Base-by-base conservation (phyloP, 2,329 filamentous ascomycete genomes). In the Arthroderma sp. region DNA sequence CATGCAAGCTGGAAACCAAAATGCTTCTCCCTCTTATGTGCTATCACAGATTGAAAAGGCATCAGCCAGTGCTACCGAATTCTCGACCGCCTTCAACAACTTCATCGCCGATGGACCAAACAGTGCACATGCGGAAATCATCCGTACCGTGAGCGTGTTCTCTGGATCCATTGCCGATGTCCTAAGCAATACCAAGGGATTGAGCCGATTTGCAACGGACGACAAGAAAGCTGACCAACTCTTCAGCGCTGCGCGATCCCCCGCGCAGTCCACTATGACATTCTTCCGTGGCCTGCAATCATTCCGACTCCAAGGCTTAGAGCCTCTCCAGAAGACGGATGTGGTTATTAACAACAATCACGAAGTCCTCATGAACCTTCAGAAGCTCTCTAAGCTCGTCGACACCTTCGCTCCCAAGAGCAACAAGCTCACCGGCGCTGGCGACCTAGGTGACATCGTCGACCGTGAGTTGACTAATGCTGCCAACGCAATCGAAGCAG, bases 1-100 rank as follows among this genome's bases (percentile, higher is more conserved):
- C 19, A 97, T 97, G 90, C 91, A 97, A 71, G 93, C 91, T 41
- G 93, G 93, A 71, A 98, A 98, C 75, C 93, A 97, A 74, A 98
- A 94, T 67, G 93, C 93, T 0, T 95, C 91, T 41, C 90, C 93
- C 13, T 83, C 91, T 1, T 97, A 94, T 68, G 91, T 98, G 11
- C 79, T 98, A 54, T 97, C 91, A 1, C 91, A 97, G 71, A 91
- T 97, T 59, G 93, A 98, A 70, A 98, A 97, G 76, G 91, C 93
- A 0, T 93, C 91, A 6, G 84, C 90, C 8, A 95, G 85, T 63
- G 89, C 93, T 11, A 97, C 94, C 72, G 93, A 98, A 70, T 98
- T 98, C 72, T 93, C 91, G 1, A 97, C 91, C 0, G 86, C 93
- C 0, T 98, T 97, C 79, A 98, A 96, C 77, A 95, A 95, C 73